Evolutionary conservation across 768 basidiomycete genomes (phyloP).

Genomic region (Macrolepiota fuliginosa): DNA sequence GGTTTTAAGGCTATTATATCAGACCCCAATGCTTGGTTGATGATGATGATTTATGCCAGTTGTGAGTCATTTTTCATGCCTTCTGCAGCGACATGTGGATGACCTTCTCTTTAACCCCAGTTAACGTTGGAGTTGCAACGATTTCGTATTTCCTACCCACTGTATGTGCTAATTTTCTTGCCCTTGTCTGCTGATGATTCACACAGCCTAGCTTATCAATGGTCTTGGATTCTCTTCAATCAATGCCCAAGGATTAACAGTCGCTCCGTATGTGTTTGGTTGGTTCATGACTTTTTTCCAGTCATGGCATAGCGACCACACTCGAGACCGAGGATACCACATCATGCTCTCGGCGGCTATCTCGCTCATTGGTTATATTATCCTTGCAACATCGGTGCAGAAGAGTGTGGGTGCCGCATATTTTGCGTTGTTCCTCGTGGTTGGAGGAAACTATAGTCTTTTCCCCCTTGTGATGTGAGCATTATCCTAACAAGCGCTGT

Average conservation of each 20-base stretch:
- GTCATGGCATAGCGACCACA: constrained; percentile 53
- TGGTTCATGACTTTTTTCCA: constrained; percentile 56
- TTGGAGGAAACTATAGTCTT: constrained; percentile 51
- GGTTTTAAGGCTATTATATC: constrained; percentile 51
- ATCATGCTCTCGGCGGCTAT: constrained; percentile 47
- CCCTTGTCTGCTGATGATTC: neutral
- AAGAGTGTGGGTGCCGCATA: constrained; percentile 53
- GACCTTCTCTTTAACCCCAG: constrained; percentile 20
- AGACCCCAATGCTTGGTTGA: constrained; percentile 51
- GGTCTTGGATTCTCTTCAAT: constrained; percentile 55
- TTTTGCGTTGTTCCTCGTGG: constrained; percentile 56
- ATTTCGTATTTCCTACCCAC: constrained; percentile 57
- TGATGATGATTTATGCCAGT: constrained; percentile 50
- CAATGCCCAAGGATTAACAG: constrained; percentile 56
- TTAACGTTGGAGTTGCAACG: constrained; percentile 57
- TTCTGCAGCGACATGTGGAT: neutral
- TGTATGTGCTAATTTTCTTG: constrained; percentile 24
- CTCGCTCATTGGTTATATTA: constrained; percentile 51
- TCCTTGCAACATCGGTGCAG: constrained; percentile 48
- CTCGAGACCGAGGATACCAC: constrained; percentile 53
- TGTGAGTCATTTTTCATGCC: constrained; percentile 30
- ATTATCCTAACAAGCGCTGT: neutral
- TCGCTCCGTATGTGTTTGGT: constrained; percentile 54
- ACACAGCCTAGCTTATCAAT: constrained; percentile 43
- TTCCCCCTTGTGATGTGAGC: constrained; percentile 59